Base-by-base conservation (phyloP, 2,329 filamentous ascomycete genomes). In the Diaporthe nobilis region DNA sequence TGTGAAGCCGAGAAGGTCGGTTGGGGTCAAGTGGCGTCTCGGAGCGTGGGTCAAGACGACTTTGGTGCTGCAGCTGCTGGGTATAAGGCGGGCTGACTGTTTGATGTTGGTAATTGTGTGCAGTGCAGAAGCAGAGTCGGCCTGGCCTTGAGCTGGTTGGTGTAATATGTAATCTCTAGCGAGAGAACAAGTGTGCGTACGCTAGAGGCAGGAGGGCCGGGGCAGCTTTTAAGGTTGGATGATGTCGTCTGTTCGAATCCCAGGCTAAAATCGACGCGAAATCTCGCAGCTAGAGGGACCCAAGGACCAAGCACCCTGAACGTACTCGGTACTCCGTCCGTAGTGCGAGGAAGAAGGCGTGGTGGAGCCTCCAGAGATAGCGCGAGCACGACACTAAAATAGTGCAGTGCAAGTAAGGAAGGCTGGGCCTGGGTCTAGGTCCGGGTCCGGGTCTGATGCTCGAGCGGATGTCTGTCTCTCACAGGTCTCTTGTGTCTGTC, bases 351-450 rank as follows among this genome's bases (percentile, higher is more conserved):
- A 65, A 74, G 72, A 74, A 71, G 65, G 72, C 72, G 57, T 70
- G 60, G 75, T 76, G 75, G 75, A 71, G 67, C 75, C 68, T 65
- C 58, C 51, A 42, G 63, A 76, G 75, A 75, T 75, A 76, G 75
- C 75, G 72, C 57, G 63, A 63, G 47, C 75, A 74, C 63, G 71
- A 76, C 71, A 68, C 75, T 76, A 76, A 68, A 61, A 63, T 76
- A 76, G 75, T 75, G 75, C 75, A 51, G 75, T 76, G 75, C 63
- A 76, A 75, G 75, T 76, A 75, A 75, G 75, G 53, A 67, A 60
- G 75, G 57, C 74, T 53, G 71, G 71, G 72, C 51, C 74, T 74
- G 31, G 71, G 39, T 71, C 73, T 65, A 47, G 44, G 53, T 71
- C 68, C 53, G 68, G 53, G 53, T 58, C 68, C 68, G 68, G 68